Conservation (phyloP, 441 rosid genomes). For the Mallotus japonicus region DNA sequence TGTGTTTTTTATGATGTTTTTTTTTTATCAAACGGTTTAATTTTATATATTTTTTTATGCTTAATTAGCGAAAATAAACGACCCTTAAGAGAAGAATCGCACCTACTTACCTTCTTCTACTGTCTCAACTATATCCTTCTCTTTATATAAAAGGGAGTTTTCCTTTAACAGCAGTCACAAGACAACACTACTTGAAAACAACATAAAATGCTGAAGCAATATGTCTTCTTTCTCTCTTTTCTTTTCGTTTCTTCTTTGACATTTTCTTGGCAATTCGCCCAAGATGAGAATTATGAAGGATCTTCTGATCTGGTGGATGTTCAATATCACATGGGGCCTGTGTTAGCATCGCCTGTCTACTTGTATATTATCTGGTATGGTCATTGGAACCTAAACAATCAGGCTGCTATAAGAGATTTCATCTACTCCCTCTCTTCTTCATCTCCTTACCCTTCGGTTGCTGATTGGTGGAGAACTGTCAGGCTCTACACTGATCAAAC, state of each 20-base stretch:
- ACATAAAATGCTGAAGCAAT: not conserved
- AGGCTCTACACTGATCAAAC: constrained; percentile 61
- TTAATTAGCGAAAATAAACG: not conserved
- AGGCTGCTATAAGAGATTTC: constrained; percentile 53
- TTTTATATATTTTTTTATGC: too few species aligned
- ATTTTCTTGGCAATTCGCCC: constrained; percentile 28
- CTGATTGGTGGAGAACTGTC: constrained; percentile 62
- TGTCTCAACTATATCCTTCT: not conserved
- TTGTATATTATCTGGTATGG: constrained; percentile 68
- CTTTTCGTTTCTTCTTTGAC: constrained; percentile 20
- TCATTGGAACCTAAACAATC: constrained; percentile 52
- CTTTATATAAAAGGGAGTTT: constrained; percentile 17
- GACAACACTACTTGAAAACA: constrained; percentile 1
- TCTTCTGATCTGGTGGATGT: constrained; percentile 52
- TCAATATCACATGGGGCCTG: constrained; percentile 69
- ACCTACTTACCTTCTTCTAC: not conserved
- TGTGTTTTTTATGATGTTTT: too few species aligned
- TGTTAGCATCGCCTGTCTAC: constrained; percentile 46
- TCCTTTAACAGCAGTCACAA: constrained; percentile 8
- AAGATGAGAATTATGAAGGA: constrained; percentile 47
- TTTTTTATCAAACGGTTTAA: too few species aligned
- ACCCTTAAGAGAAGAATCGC: constrained; percentile 29
- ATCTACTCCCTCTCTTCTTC: constrained; percentile 49
- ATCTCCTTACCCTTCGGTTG: constrained; percentile 50
- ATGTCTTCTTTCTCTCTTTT: constrained; percentile 23